phyloP scores from a whole-genome alignment of 2,329 filamentous ascomycete species.

The Fusarium continuum region DNA sequence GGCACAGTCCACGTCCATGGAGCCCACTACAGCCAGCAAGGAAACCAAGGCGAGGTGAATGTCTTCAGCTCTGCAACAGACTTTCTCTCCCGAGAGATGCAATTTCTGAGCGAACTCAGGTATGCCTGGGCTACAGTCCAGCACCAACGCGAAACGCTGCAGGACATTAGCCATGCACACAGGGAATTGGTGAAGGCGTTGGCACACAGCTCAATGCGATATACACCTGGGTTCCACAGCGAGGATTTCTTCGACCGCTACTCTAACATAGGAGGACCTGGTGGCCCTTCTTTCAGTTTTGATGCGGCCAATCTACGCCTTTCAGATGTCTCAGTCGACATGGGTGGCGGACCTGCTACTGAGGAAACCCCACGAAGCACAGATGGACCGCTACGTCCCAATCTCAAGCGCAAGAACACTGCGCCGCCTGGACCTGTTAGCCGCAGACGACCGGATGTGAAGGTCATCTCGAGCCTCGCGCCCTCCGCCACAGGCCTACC shows the following conservation, averaged over 20 bases:
- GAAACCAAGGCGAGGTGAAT: constrained; percentile 62
- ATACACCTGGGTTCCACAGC: constrained; percentile 81
- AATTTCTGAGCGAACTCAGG: constrained; percentile 78
- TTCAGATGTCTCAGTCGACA: constrained; percentile 71
- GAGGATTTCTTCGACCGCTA: constrained; percentile 92
- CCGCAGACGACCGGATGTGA: constrained; percentile 53
- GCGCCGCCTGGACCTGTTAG: constrained; percentile 49
- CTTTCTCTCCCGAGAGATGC: constrained; percentile 80
- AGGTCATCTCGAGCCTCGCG: constrained; percentile 45
- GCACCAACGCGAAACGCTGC: constrained; percentile 81
- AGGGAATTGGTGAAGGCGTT: constrained; percentile 79
- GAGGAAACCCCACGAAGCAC: constrained; percentile 55
- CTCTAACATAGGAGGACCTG: constrained; percentile 62
- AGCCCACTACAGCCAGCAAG: constrained; percentile 74
- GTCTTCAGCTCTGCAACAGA: constrained; percentile 71
- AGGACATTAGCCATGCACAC: constrained; percentile 81
- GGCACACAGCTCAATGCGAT: constrained; percentile 71
- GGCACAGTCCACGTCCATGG: constrained; percentile 91
- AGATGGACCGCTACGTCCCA: constrained; percentile 48
- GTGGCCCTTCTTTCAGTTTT: constrained; percentile 69
- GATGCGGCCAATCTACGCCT: constrained; percentile 80
- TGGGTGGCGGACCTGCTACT: constrained; percentile 64
- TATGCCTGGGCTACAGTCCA: constrained; percentile 81
- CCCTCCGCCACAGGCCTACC: constrained; percentile 41
- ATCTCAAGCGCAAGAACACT: constrained; percentile 61